phyloP scores from a whole-genome alignment of 306 rosid species.

The Aeschynomene evenia region DNA sequence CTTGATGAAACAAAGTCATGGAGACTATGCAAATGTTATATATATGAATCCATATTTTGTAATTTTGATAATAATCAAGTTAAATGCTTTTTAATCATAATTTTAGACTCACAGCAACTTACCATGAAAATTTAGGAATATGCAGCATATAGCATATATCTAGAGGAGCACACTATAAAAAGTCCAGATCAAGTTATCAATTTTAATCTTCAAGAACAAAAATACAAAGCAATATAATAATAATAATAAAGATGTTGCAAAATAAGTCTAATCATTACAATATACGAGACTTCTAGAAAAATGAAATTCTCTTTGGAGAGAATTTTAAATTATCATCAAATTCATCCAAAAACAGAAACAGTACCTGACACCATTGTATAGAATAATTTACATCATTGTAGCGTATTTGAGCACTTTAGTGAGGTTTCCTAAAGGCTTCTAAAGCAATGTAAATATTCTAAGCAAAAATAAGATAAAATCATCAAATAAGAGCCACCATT shows the following conservation, averaged over 20 bases:
- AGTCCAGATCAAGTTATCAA: constrained; percentile 21
- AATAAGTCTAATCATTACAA: background rate
- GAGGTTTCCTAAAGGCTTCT: background rate
- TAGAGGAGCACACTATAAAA: constrained; percentile 81
- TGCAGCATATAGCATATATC: constrained; percentile 82
- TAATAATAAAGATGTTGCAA: background rate
- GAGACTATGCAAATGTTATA: background rate
- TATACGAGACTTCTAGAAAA: too few species aligned
- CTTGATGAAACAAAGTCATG: constrained; percentile 58
- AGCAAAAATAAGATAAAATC: background rate
- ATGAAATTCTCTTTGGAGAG: background rate
- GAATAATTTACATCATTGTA: background rate
- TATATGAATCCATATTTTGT: background rate
- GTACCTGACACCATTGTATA: constrained; percentile 63
- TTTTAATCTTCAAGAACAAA: background rate
- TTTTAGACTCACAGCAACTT: constrained; percentile 26
- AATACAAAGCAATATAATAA: background rate
- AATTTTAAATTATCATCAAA: background rate
- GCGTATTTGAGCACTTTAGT: background rate
- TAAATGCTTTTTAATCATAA: too few species aligned
- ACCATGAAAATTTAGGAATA: constrained; percentile 85
- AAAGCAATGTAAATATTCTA: background rate
- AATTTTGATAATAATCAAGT: too few species aligned
- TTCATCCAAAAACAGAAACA: constrained; percentile 9
- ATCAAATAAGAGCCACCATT: background rate